Evolutionary conservation across 331 rosid species (phyloP), one percentile per base, ranked within the genome.

Genomic region (Cydonia oblonga): DNA sequence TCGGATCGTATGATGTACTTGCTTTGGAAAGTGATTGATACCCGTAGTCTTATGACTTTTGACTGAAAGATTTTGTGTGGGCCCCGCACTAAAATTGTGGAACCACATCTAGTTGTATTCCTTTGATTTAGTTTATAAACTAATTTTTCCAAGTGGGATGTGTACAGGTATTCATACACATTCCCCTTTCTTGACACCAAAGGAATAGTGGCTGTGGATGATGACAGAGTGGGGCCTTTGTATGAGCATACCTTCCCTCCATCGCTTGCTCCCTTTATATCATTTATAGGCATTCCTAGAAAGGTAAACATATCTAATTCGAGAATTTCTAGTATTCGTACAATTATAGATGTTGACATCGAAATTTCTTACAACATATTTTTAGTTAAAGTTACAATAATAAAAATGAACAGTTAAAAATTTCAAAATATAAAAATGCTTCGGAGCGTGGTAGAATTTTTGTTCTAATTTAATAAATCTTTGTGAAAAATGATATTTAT

Each of bases 211-310:
- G 87, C 30, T 82, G 81, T 89, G 61, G 98, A 93, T 79, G 93
- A 90, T 86, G 87, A 83, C 82, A 85, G 93, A 77, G 98, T 93
- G 85, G 98, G 98, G 4, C 98, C 97, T 64, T 78, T 93, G 79
- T 93, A 82, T 74, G 98, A 93, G 79, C 98, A 93, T 82, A 93
- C 98, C 64, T 93, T 93, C 69, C 98, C 97, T 56, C 98, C 97
- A 7, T 83, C 92, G 5, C 90, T 93, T 70, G 96, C 98, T 70
- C 98, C 98, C 56, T 90, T 93, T 28, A 92, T 93, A 69, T 79
- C 97, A 29, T 93, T 93, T 79, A 67, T 87, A 52, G 98, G 97
- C 81, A 86, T 93, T 78, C 96, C 97, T 60, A 86, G 84, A 82
- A 86, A 90, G 98, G 98, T 90, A 23, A 23, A 4, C 25, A 6